Conservation (phyloP, 208 protist genomes). For the Phytomonas serpens region DNA sequence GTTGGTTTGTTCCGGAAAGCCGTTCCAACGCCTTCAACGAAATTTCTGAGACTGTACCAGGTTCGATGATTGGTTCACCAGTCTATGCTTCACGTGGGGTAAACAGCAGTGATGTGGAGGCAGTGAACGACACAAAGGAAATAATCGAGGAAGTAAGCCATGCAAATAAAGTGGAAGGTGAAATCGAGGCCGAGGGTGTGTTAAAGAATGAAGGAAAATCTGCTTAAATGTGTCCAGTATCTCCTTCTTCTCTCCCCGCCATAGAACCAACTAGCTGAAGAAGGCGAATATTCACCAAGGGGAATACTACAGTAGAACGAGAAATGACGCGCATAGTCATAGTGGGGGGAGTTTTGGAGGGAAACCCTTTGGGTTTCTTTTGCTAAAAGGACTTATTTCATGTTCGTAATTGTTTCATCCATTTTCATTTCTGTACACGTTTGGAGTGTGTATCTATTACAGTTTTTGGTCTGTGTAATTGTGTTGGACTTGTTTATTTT, state of each 20-base stretch:
- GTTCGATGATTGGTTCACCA: conserved; percentile 42
- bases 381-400: neutral
- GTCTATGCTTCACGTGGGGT: conserved; percentile 21
- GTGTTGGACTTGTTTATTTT: neutral
- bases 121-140: conserved; percentile 7
- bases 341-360: neutral
- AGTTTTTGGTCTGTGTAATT: neutral
- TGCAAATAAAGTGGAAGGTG: neutral
- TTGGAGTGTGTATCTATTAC: neutral
- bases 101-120: conserved; percentile 7
- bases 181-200: neutral
- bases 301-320: neutral
- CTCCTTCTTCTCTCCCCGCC: neutral
- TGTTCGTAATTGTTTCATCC: neutral
- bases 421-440: conserved; percentile 7
- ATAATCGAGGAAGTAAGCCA: neutral
- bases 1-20: conserved; percentile 85
- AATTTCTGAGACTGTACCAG: conserved; percentile 28
- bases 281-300: neutral
- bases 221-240: neutral
- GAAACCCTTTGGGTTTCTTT: conserved; percentile 8
- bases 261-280: neutral
- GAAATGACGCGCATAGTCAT: neutral
- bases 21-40: conserved; percentile 33
- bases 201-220: neutral